Conservation (phyloP, 1,139 yeast species). For the Yamadazyma taylorii region DNA sequence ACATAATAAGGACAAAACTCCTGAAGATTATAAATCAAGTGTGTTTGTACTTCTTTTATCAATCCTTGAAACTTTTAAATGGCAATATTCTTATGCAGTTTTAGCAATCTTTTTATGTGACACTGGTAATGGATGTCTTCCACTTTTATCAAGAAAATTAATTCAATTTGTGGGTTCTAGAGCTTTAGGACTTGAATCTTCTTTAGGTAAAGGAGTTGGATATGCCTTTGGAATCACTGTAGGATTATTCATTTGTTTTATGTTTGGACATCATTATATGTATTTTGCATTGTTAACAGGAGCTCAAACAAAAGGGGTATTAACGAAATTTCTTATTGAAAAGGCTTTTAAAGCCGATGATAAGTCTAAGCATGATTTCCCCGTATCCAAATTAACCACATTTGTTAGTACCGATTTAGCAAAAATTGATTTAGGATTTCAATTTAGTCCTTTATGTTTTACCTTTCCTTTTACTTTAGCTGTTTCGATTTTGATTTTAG, state of each 20-base stretch:
- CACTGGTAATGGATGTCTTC: conserved; percentile 25
- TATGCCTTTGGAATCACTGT: conserved; percentile 32
- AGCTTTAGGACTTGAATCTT: conserved; percentile 22
- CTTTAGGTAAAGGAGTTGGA: conserved; percentile 35
- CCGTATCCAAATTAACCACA: conserved; percentile 68
- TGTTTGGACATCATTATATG: conserved; percentile 17
- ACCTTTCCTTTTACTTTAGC: conserved; percentile 32
- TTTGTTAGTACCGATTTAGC: conserved; percentile 41
- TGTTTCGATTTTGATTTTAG: conserved; percentile 32
- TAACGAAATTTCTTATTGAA: conserved; percentile 64
- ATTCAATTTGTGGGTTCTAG: conserved; percentile 29
- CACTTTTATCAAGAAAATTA: conserved; percentile 30
- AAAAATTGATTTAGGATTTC: conserved; percentile 36
- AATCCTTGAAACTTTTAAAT: conserved; percentile 30
- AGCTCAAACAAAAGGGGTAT: conserved; percentile 63
- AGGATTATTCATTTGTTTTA: conserved; percentile 22
- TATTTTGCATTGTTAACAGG: conserved; percentile 47
- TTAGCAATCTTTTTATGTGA: conserved; percentile 23
- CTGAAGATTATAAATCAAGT: conserved; percentile 24
- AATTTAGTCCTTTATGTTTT: conserved; percentile 30
- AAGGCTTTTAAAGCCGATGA: conserved; percentile 65
- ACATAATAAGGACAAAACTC: conserved; percentile 26
- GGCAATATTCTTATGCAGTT: conserved; percentile 27
- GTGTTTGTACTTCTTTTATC: conserved; percentile 16
- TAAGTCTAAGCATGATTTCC: conserved; percentile 57